Conservation (phyloP, 169 alveolate genomes). For the Cryptosporidium baileyi region DNA sequence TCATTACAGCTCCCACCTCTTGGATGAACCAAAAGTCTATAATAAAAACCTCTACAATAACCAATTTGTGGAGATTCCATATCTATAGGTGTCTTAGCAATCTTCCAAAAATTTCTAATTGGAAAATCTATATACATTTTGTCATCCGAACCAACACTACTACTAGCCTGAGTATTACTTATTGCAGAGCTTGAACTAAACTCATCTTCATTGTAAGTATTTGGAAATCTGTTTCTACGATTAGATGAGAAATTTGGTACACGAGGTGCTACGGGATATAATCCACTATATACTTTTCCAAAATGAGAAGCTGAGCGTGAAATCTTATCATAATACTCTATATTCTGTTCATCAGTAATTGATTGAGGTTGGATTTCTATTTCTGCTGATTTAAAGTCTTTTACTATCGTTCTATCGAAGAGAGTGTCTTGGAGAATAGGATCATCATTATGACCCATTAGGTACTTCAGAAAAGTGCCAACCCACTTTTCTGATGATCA, state of each 20-base stretch:
- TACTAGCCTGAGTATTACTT: not conserved
- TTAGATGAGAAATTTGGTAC: conserved; percentile 26
- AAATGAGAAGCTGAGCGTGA: conserved; percentile 37
- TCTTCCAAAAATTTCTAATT: conserved; percentile 87
- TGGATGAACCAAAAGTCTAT: conserved; percentile 86
- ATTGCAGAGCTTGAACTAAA: conserved; percentile 42
- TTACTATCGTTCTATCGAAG: not conserved
- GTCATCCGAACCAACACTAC: conserved; percentile 69
- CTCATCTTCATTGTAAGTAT: conserved; percentile 51
- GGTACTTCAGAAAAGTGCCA: conserved; percentile 1
- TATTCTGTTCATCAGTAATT: conserved; percentile 19
- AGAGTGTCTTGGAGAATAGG: not conserved
- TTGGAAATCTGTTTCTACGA: conserved; percentile 12
- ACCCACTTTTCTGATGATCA: conserved; percentile 18
- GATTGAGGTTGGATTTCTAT: not conserved
- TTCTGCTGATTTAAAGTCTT: not conserved
- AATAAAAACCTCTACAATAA: conserved; percentile 86
- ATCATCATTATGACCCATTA: conserved; percentile 40
- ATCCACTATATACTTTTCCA: conserved; percentile 67
- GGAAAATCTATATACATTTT: conserved; percentile 81
- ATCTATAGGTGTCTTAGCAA: conserved; percentile 88
- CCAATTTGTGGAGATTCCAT: conserved; percentile 89
- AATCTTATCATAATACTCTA: conserved; percentile 19
- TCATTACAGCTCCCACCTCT: conserved; percentile 89
- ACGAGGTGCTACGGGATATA: conserved; percentile 62